phyloP scores from a whole-genome alignment of 116 monocot genomes.

The Phalaenopsis hybrid region DNA sequence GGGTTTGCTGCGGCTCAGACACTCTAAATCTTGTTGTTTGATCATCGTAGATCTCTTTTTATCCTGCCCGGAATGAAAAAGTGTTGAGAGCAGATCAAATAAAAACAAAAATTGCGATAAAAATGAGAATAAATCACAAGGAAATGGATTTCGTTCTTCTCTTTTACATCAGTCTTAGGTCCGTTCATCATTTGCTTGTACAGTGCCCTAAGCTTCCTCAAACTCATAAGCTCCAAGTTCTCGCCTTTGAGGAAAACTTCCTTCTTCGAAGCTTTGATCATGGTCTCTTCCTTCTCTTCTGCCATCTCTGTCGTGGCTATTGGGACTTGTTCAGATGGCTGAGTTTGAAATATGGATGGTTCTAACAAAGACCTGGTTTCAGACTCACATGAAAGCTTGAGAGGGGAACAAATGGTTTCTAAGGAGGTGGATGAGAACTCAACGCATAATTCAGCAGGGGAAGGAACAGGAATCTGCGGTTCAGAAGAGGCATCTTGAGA shows the following conservation, averaged over 20 bases:
- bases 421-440: background rate
- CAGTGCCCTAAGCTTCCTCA: slow-evolving; percentile 24
- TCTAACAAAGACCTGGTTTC: background rate
- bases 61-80: background rate
- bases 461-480: background rate
- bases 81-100: background rate
- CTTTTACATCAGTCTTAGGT: background rate
- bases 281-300: background rate
- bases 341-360: background rate
- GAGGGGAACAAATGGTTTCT: background rate
- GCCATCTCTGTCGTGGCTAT: background rate
- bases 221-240: slow-evolving; percentile 6
- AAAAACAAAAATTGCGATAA: background rate
- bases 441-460: background rate
- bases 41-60: background rate
- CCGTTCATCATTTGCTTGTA: slow-evolving; percentile 15
- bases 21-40: background rate
- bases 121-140: background rate
- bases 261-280: background rate
- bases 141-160: too few relatives aligned
- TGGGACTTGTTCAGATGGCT: background rate
- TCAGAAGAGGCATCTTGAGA: background rate
- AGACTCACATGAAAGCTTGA: background rate
- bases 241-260: background rate
- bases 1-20: background rate